Base-by-base conservation (phyloP, 768 basidiomycete genomes). In the Trametes cinnabarina region DNA sequence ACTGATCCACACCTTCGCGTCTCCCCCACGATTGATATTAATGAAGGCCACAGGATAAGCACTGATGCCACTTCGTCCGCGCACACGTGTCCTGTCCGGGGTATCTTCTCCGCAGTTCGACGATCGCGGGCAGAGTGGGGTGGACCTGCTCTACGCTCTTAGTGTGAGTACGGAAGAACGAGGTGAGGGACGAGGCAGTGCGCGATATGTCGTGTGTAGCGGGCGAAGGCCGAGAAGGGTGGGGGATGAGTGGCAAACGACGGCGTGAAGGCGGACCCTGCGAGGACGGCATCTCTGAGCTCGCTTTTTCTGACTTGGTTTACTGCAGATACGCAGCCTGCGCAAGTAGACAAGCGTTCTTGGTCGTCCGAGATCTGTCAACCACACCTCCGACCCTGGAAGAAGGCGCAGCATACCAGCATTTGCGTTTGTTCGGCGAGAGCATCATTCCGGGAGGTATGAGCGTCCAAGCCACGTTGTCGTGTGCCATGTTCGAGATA, bases 201-300 rank as follows among this genome's bases (percentile, higher is more conserved):
- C 19, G 8, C 20, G 30, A 7, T 17, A 26, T n/a, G n/a, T 10
- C 22, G 51, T 19, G 2, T 32, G 42, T 41, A 37, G 40, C 51
- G 34, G 46, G 34, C 37, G 37, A 40, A 48, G 54, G 26, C 46
- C 4, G 54, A 44, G 54, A 55, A 55, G 41, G 22, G 41, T 19
- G 41, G 41, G 22, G 12, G 19, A 4, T 23, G 41, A 23, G 41
- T 17, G 22, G 12, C 6, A 11, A 4, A 20, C 22, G 41, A 20
- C 41, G 41, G 41, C 19, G 19, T n/a, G n/a, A n/a, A n/a, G n/a
- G n/a, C n/a, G n/a, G n/a, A n/a, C n/a, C n/a, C n/a, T n/a, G n/a
- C n/a, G n/a, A n/a, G n/a, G n/a, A n/a, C n/a, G n/a, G n/a, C n/a
- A n/a, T n/a, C n/a, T n/a, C n/a, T n/a, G n/a, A n/a, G n/a, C n/a